Evolutionary conservation across 1,139 yeast species (phyloP).

Genomic region (Suhomyces kunorum): DNA sequence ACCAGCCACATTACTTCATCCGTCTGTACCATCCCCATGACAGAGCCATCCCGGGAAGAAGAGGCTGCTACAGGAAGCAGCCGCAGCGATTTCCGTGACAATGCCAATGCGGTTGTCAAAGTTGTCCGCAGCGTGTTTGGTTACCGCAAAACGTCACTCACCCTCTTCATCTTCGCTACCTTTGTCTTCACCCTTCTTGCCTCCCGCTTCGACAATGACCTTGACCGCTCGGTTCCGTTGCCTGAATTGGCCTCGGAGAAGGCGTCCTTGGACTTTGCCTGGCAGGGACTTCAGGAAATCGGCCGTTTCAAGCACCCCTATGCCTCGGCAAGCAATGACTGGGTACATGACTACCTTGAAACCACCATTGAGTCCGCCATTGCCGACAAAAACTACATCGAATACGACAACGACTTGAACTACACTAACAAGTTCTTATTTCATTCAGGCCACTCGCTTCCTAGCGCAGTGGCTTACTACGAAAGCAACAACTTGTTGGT

Average conservation of each 20-base stretch:
- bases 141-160: slow-evolving; percentile 60
- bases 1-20: too few relatives aligned
- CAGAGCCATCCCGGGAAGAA: slow-evolving; percentile 6
- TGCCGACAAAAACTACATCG: slow-evolving; percentile 36
- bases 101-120: slow-evolving; percentile 6
- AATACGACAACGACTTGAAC: slow-evolving; percentile 53
- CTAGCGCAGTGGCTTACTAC: slow-evolving; percentile 59
- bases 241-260: slow-evolving; percentile 28
- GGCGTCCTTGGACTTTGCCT: slow-evolving; percentile 41
- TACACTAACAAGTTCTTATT: slow-evolving; percentile 41
- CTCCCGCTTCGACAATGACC: slow-evolving; percentile 35
- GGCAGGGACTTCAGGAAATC: slow-evolving; percentile 71
- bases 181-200: slow-evolving; percentile 35
- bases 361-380: slow-evolving; percentile 39
- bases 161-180: slow-evolving; percentile 49
- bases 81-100: background rate
- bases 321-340: slow-evolving; percentile 72
- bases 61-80: background rate
- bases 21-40: slow-evolving; percentile 2
- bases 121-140: slow-evolving; percentile 47
- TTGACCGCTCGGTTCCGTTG: slow-evolving; percentile 39
- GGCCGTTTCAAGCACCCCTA: slow-evolving; percentile 74
- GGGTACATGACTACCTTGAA: slow-evolving; percentile 68
- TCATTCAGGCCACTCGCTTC: slow-evolving; percentile 35
- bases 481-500: slow-evolving; percentile 81